These are phyloP conservation scores for Xylaria scruposa DNA, from an alignment of 495 filamentous ascomycete species.

Conservation along the genomic window DNA sequence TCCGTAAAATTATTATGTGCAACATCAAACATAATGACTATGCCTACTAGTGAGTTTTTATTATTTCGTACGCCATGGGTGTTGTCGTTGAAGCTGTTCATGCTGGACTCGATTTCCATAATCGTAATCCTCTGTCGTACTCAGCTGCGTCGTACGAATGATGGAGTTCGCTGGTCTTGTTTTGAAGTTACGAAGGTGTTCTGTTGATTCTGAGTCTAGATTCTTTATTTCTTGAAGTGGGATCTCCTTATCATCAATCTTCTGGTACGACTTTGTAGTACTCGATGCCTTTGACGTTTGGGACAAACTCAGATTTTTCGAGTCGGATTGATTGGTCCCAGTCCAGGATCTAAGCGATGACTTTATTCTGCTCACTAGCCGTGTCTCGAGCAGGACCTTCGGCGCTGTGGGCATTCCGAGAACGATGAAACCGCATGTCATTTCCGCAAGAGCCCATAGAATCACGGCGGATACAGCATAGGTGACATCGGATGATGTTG, in stretches of 20 bases:
- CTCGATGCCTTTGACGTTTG: slow-evolving; percentile 15
- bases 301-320: slow-evolving; percentile 20
- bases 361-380: slow-evolving; percentile 26
- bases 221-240: slow-evolving; percentile 32
- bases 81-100: slow-evolving; percentile 31
- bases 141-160: slow-evolving; percentile 37
- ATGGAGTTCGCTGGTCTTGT: slow-evolving; percentile 23
- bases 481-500: slow-evolving; percentile 32
- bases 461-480: slow-evolving; percentile 33
- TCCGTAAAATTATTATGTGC: neutral
- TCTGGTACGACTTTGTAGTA: slow-evolving; percentile 36
- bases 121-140: slow-evolving; percentile 32
- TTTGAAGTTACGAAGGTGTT: slow-evolving; percentile 32
- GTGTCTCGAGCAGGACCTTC: slow-evolving; percentile 34
- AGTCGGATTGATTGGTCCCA: slow-evolving; percentile 20
- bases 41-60: neutral
- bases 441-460: slow-evolving; percentile 42
- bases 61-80: slow-evolving; percentile 31
- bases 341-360: slow-evolving; percentile 32
- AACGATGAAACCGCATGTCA: slow-evolving; percentile 44
- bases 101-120: slow-evolving; percentile 22
- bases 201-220: slow-evolving; percentile 34
- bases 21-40: neutral
- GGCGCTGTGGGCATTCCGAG: slow-evolving; percentile 37
- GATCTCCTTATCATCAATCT: slow-evolving; percentile 33